Percentiles rank a stretch among this genome's conserved stretches.
These are phyloP conservation scores for Jatropha multifida DNA, from an alignment of 441 rosid genomes.

Conservation along the genomic window DNA sequence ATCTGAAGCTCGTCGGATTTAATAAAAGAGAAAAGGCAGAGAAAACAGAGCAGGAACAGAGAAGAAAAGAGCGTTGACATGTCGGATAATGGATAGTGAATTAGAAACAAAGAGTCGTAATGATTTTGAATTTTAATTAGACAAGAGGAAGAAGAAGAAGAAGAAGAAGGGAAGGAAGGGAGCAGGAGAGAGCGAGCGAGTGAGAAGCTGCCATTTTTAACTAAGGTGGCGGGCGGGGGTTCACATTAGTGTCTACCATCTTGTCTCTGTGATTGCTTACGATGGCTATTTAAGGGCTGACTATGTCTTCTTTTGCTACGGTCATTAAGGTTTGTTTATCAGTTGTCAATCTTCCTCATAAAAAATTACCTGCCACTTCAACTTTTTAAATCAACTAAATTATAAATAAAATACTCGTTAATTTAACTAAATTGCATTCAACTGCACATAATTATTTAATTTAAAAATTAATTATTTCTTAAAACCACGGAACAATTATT, in stretches of 20 bases:
- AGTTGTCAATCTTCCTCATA: not conserved
- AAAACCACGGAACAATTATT: no score
- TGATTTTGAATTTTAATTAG: not conserved
- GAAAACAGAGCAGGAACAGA: conserved; percentile 37
- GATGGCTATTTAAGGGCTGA: not conserved
- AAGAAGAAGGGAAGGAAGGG: not conserved
- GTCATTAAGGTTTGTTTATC: not conserved
- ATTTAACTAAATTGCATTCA: no score
- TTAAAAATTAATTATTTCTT: no score
- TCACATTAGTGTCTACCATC: not conserved
- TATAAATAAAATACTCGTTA: no score
- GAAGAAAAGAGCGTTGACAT: conserved; percentile 30
- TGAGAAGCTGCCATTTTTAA: conserved; percentile 10
- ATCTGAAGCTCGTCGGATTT: conserved; percentile 58
- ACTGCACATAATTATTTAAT: no score
- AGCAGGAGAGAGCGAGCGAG: no score
- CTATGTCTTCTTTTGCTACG: not conserved
- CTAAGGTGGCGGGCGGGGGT: conserved; percentile 9
- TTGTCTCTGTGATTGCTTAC: not conserved
- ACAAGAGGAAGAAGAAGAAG: conserved; percentile 2
- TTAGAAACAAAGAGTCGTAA: not conserved
- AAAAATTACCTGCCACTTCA: not conserved
- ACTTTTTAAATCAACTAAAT: no score
- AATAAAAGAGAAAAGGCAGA: conserved; percentile 26
- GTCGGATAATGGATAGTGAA: conserved; percentile 16